phyloP scores from a whole-genome alignment of 441 rosid species.

The Adansonia rubrostipa region DNA sequence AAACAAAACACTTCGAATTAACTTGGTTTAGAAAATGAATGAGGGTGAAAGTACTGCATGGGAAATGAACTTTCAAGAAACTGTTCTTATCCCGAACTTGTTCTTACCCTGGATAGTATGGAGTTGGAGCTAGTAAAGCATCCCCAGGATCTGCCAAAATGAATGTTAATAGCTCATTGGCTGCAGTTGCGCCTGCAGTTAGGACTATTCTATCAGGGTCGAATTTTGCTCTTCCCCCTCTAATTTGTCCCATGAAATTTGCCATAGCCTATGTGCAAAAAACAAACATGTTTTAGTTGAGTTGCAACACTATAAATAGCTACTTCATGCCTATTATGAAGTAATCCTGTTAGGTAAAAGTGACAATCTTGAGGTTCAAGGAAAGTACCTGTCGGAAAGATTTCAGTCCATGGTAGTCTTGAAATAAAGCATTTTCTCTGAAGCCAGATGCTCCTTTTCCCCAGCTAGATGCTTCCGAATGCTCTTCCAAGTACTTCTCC shows the following conservation, averaged over 20 bases:
- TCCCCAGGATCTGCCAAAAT: too few relatives aligned
- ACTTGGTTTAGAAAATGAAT: too few relatives aligned
- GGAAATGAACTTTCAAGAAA: too few relatives aligned
- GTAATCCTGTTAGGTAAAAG: background rate
- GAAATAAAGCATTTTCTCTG: slow-evolving; percentile 90
- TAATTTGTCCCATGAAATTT: too few relatives aligned
- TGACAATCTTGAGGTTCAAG: background rate
- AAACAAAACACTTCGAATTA: slow-evolving; percentile 3
- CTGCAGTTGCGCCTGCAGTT: too few relatives aligned
- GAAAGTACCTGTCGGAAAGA: slow-evolving; percentile 59
- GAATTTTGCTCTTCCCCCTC: too few relatives aligned
- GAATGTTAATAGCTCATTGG: too few relatives aligned
- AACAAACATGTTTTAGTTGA: background rate
- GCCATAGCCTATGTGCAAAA: slow-evolving; percentile 65
- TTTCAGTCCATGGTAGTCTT: slow-evolving; percentile 89
- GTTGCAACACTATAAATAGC: background rate
- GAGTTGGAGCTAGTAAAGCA: too few relatives aligned
- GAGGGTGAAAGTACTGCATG: too few relatives aligned
- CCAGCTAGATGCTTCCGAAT: slow-evolving; percentile 63
- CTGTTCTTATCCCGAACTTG: background rate
- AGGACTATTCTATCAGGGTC: too few relatives aligned
- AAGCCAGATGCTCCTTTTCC: slow-evolving; percentile 77
- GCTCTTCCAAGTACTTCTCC: slow-evolving; percentile 69
- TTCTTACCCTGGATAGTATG: too few relatives aligned
- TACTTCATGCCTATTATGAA: background rate